Evolutionary conservation across 164 flowering plant species (phyloP).

Genomic region (Saururus chinensis): DNA sequence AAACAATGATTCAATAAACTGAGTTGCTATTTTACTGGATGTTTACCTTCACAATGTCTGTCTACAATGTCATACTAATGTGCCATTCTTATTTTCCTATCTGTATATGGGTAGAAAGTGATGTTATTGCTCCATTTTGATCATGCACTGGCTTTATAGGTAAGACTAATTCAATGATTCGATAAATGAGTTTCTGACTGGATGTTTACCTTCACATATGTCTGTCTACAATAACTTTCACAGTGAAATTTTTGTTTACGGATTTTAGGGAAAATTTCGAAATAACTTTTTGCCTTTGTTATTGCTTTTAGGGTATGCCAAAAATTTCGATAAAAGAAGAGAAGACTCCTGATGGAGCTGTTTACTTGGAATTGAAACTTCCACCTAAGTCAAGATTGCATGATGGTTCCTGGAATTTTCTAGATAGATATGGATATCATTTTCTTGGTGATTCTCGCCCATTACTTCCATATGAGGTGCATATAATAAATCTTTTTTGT

Average conservation of each 20-base stretch:
- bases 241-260: not conserved
- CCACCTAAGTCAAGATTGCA: constrained; percentile 27
- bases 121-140: no score
- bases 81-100: no score
- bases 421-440: constrained; percentile 73
- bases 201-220: no score
- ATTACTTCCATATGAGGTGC: constrained; percentile 83
- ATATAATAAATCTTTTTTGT: not conserved
- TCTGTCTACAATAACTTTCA: not conserved
- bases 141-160: no score
- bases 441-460: constrained; percentile 44
- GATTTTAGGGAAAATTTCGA: not conserved
- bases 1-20: no score
- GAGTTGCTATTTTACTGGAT: no score
- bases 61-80: no score
- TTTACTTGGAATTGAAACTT: constrained; percentile 47
- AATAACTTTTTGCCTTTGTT: not conserved
- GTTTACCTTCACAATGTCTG: no score
- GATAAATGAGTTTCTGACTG: no score
- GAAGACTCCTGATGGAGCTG: constrained; percentile 48
- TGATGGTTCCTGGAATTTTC: constrained; percentile 62
- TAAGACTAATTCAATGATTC: no score
- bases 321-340: constrained; percentile 45
- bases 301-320: constrained; percentile 11
- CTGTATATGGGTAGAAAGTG: no score